Evolutionary conservation across 495 filamentous ascomycete genomes (phyloP).

Genomic region (Penicillium antarcticum): DNA sequence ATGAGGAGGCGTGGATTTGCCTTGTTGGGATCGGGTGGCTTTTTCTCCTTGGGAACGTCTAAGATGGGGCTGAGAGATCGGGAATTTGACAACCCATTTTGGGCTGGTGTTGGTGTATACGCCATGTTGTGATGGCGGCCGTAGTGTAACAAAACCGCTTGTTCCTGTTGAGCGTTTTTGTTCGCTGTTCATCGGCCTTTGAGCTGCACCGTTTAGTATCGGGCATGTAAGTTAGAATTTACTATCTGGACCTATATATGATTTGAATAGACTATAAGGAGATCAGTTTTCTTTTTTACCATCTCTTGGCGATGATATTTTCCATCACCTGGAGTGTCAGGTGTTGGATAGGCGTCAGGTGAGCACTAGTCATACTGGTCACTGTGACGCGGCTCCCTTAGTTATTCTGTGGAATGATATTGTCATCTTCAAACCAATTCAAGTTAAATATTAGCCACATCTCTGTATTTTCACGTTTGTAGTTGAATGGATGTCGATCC

Average conservation of each 20-base stretch:
- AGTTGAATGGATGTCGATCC: too few relatives aligned
- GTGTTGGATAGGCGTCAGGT: slow-evolving; percentile 17
- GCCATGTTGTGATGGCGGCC: slow-evolving; percentile 10
- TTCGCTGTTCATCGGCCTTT: slow-evolving; percentile 17
- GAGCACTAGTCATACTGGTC: slow-evolving; percentile 4
- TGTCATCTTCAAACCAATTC: background rate
- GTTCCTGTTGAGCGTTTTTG: slow-evolving; percentile 2
- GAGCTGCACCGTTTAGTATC: background rate
- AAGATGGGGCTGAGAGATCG: background rate
- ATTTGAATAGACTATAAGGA: background rate
- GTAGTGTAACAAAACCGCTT: slow-evolving; percentile 6
- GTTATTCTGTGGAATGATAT: background rate
- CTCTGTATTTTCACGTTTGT: too few relatives aligned
- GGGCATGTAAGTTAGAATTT: too few relatives aligned
- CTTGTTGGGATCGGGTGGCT: slow-evolving; percentile 34
- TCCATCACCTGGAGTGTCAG: slow-evolving; percentile 26
- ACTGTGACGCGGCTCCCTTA: background rate
- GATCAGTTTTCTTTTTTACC: background rate
- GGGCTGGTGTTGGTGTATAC: slow-evolving; percentile 2
- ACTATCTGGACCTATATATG: background rate
- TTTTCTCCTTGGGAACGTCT: slow-evolving; percentile 1
- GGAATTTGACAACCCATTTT: background rate
- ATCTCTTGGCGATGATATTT: slow-evolving; percentile 11
- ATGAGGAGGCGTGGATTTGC: slow-evolving; percentile 41
- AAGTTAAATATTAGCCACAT: background rate